Evolutionary conservation across 192 early-diverging fungal species (phyloP).

Genomic region (Geranomyces variabilis): DNA sequence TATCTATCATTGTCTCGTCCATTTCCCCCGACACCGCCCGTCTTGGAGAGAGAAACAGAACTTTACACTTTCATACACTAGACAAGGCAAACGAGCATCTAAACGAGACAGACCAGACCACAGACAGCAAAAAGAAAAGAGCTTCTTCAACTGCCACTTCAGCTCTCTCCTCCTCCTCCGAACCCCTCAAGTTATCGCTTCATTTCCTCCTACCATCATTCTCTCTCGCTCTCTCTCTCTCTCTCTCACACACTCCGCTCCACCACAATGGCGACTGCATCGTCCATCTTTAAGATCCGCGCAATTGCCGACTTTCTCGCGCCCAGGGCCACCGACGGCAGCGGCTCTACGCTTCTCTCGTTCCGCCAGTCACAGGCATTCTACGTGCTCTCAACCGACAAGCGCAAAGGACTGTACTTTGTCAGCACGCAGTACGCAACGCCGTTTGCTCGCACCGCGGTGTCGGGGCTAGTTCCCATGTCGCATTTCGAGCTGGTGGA

Average conservation of each 20-base stretch:
- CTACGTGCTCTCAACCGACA: conserved; percentile 50
- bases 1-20: too few species aligned
- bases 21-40: too few species aligned
- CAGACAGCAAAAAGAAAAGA: too few species aligned
- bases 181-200: too few species aligned
- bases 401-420: conserved; percentile 49
- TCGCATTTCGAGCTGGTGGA: conserved; percentile 51
- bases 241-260: neutral
- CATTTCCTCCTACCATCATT: too few species aligned
- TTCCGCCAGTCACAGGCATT: conserved; percentile 56
- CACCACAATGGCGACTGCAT: conserved; percentile 33
- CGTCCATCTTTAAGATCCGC: conserved; percentile 54
- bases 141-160: too few species aligned
- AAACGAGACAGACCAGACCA: too few species aligned
- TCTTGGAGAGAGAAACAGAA: too few species aligned
- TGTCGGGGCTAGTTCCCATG: conserved; percentile 53
- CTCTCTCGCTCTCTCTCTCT: too few species aligned
- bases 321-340: conserved; percentile 12
- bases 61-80: too few species aligned
- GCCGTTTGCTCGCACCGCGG: conserved; percentile 51
- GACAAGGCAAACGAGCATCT: too few species aligned
- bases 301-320: conserved; percentile 49
- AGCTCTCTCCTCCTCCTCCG: too few species aligned
- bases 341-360: conserved; percentile 39
- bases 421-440: conserved; percentile 57